phyloP scores from a whole-genome alignment of 2,329 filamentous ascomycete species.

The Calonectria hawksworthii region DNA sequence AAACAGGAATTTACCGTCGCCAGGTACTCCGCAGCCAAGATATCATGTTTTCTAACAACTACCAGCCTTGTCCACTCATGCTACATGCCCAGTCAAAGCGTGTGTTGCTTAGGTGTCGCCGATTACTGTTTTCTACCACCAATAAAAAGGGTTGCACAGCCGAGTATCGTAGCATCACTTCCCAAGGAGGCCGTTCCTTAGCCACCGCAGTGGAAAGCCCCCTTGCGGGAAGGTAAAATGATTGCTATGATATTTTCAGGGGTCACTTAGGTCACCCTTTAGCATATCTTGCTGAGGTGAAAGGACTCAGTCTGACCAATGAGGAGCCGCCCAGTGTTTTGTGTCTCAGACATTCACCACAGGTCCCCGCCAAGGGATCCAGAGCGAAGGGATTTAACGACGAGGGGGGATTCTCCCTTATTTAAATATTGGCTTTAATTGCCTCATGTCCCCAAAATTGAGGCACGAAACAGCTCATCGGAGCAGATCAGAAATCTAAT shows the following conservation, averaged over 20 bases:
- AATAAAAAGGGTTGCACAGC: neutral
- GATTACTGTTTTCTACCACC: neutral
- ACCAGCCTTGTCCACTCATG: neutral
- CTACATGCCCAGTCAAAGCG: neutral
- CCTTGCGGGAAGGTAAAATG: neutral
- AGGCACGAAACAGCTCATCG: neutral
- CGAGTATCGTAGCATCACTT: neutral
- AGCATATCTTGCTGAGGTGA: neutral
- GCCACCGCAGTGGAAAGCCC: neutral
- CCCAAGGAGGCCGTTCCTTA: neutral
- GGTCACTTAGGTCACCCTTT: neutral
- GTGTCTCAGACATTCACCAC: neutral
- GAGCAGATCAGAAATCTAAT: rapidly evolving
- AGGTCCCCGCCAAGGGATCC: neutral
- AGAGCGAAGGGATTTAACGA: neutral
- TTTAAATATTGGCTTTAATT: neutral
- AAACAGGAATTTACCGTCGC: neutral
- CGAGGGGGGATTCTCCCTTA: neutral
- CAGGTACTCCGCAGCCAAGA: neutral
- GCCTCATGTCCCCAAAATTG: neutral
- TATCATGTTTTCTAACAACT: neutral
- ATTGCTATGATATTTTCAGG: neutral
- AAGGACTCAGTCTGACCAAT: neutral
- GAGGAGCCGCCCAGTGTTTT: neutral
- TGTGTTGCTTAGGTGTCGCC: too few relatives aligned